These are phyloP conservation scores for Ochetophila trinervis DNA, from an alignment of 306 rosid species.

Conservation along the genomic window DNA sequence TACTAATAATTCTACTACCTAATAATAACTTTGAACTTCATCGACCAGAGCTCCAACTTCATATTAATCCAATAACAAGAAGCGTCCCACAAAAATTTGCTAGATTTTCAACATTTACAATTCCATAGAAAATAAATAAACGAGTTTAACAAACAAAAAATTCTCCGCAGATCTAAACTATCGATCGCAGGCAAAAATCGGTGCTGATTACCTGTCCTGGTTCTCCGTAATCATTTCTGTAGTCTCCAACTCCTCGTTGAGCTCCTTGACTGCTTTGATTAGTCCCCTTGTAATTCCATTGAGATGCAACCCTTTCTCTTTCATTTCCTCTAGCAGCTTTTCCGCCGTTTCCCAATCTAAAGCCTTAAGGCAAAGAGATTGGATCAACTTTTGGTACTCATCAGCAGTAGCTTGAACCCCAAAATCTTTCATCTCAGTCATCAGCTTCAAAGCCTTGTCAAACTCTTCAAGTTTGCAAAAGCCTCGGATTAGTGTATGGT, in stretches of 20 bases:
- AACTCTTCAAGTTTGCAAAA: constrained; percentile 77
- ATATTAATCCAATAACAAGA: no score
- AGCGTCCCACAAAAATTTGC: no score
- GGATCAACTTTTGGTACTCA: constrained; percentile 79
- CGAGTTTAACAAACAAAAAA: no score
- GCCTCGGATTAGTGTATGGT: constrained; percentile 71
- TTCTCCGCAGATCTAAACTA: no score
- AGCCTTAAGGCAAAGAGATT: constrained; percentile 76
- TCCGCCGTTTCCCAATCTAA: constrained; percentile 79
- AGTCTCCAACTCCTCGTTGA: constrained; percentile 48
- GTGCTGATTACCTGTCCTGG: no score
- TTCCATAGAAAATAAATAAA: no score
- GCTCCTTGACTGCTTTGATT: constrained; percentile 72
- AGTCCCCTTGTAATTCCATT: constrained; percentile 69
- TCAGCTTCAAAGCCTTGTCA: constrained; percentile 59
- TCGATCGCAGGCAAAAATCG: no score
- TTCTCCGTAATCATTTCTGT: constrained; percentile 7
- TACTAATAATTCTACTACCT: no score
- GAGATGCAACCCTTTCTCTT: constrained; percentile 59
- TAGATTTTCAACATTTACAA: no score
- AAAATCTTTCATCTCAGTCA: constrained; percentile 68
- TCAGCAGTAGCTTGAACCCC: constrained; percentile 56
- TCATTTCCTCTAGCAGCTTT: constrained; percentile 74
- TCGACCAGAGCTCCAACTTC: no score
- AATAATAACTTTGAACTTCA: no score